Percentiles rank a stretch among this genome's conserved stretches.
These are phyloP conservation scores for Trypanosoma grayi DNA, from an alignment of 208 protist species.

Conservation along the genomic window DNA sequence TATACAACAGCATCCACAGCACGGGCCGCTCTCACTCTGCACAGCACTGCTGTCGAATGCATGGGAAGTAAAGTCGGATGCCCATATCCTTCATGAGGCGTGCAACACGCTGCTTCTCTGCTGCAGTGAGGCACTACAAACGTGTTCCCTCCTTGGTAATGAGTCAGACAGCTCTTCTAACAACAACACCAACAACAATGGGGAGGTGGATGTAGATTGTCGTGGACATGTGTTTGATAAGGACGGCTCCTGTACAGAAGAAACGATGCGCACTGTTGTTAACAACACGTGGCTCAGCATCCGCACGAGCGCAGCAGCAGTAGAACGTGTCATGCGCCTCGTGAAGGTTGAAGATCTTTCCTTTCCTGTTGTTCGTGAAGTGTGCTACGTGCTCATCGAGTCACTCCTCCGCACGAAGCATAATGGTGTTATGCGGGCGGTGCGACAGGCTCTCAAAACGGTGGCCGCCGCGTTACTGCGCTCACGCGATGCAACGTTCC, in stretches of 20 bases:
- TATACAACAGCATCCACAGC: constrained; percentile 57
- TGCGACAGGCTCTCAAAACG: constrained; percentile 59
- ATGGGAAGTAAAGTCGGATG: constrained; percentile 14
- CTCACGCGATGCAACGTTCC: constrained; percentile 41
- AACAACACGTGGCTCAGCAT: constrained; percentile 91
- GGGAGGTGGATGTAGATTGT: constrained; percentile 74
- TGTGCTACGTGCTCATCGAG: constrained; percentile 63
- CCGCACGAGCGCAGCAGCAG: constrained; percentile 45
- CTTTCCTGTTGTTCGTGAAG: constrained; percentile 31
- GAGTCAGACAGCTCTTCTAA: neutral
- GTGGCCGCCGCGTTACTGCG: constrained; percentile 59
- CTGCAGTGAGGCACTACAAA: constrained; percentile 44
- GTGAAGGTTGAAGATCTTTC: constrained; percentile 38
- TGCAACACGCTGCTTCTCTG: constrained; percentile 46
- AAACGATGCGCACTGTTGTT: constrained; percentile 72
- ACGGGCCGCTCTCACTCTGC: constrained; percentile 72
- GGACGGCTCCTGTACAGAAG: constrained; percentile 34
- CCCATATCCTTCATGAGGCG: constrained; percentile 10
- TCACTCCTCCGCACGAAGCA: constrained; percentile 85
- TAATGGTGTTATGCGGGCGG: constrained; percentile 88
- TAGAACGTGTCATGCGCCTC: constrained; percentile 42
- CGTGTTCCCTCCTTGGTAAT: constrained; percentile 31
- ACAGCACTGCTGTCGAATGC: constrained; percentile 39
- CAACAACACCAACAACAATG: neutral
- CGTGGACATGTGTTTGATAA: constrained; percentile 84